A percentile compares a stretch with the other conserved stretches of the same genome.
phyloP scores from a whole-genome alignment of 106 monocot genomes.

The Dendrobium catenatum region DNA sequence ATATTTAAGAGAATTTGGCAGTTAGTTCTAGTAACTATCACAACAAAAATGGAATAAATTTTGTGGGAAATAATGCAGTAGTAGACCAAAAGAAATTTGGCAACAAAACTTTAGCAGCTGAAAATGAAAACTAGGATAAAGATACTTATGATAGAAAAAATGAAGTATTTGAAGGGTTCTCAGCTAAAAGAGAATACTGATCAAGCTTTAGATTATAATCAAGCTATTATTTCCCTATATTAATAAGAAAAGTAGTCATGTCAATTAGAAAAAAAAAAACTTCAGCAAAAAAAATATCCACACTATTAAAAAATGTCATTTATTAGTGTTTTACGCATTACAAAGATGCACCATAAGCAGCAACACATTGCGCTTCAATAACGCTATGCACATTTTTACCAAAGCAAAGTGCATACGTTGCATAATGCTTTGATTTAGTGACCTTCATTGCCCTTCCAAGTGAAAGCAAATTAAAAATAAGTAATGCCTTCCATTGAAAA shows the following conservation, averaged over 20 bases:
- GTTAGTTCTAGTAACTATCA: background rate
- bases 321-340: background rate
- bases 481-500: background rate
- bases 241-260: background rate
- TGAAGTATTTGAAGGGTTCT: background rate
- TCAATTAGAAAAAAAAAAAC: background rate
- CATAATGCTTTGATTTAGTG: background rate
- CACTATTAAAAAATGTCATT: background rate
- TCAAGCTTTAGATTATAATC: background rate
- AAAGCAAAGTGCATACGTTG: background rate
- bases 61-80: background rate
- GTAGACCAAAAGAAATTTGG: background rate
- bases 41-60: background rate
- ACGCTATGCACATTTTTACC: background rate
- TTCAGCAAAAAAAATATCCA: background rate
- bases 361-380: background rate
- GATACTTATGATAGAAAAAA: background rate
- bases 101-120: background rate
- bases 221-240: background rate
- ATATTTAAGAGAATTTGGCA: background rate
- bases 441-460: background rate
- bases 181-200: background rate
- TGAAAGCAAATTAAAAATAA: conserved; percentile 1
- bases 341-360: background rate
- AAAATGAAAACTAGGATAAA: background rate